Percentiles rank a stretch among this genome's conserved stretches.
These are phyloP conservation scores for Sugiyamaella xylanicola DNA, from an alignment of 1,139 yeast genomes.

Conservation along the genomic window DNA sequence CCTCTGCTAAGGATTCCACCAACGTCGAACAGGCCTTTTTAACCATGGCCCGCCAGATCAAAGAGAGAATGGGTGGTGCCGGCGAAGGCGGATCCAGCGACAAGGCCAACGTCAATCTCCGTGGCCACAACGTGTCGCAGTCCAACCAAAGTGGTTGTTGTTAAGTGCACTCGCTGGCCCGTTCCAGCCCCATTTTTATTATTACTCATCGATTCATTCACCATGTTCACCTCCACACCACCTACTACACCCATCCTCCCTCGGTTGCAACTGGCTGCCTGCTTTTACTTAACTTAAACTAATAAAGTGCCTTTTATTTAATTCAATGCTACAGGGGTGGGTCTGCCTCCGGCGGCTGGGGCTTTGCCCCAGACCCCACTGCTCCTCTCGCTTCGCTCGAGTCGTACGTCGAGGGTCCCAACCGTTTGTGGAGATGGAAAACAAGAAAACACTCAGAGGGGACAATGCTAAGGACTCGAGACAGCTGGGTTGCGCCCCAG, in stretches of 20 bases:
- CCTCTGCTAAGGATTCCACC: slow-evolving; percentile 92
- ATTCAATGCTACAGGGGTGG: too few species aligned
- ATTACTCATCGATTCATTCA: background rate
- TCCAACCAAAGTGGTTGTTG: slow-evolving; percentile 77
- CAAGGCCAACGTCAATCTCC: slow-evolving; percentile 74
- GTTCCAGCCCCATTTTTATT: background rate
- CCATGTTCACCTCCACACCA: background rate
- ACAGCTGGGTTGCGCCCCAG: background rate
- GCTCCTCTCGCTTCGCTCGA: background rate
- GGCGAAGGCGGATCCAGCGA: slow-evolving; percentile 53
- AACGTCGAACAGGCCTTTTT: slow-evolving; percentile 98
- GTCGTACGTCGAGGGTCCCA: too few species aligned
- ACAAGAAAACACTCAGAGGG: too few species aligned
- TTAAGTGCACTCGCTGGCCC: slow-evolving; percentile 39
- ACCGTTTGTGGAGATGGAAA: too few species aligned
- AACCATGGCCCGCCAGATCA: slow-evolving; percentile 98
- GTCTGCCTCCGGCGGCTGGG: slow-evolving; percentile 14
- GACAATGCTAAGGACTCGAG: too few species aligned
- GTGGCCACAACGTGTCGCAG: slow-evolving; percentile 82
- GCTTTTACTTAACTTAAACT: slow-evolving; percentile 6
- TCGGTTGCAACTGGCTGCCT: background rate
- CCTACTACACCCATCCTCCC: background rate
- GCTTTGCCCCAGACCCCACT: background rate
- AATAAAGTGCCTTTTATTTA: slow-evolving; percentile 7
- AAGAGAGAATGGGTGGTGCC: slow-evolving; percentile 87